Base-by-base conservation (phyloP, 2,329 filamentous ascomycete genomes). In the Exophiala sp. region DNA sequence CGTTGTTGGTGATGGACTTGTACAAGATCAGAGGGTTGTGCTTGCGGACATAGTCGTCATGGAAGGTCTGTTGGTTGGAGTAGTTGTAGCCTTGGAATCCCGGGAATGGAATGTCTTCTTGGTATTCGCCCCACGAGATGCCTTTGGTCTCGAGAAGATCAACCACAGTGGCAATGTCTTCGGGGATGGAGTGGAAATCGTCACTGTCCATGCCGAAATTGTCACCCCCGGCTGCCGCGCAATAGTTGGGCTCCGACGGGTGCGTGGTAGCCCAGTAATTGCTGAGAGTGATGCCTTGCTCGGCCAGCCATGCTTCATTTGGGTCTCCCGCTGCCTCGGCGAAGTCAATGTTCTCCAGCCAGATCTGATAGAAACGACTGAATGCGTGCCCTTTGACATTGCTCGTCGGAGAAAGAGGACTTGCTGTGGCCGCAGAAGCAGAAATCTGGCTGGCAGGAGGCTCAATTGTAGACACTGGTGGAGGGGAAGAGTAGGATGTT, bases 41-140 rank as follows among this genome's bases (percentile, higher is more conserved):
- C 70, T 93, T 91, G 63, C 88, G 82, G 6, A 91, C 86, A 64
- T 93, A 93, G 69, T 84, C 80, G 61, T 89, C 86, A 42, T 77
- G 75, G 23, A 78, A 77, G 2, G 77, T 86, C 58, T 79, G 55
- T 57, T 80, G 80, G 67, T 88, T 88, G 48, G 79, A 73, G 64
- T 73, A 87, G 0, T 69, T 71, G 29, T 67, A 66, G 19, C 85
- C 86, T 65, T 86, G 76, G 68, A 80, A 91, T 10, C 87, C 87
- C 1, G 79, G 74, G 67, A 81, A 88, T 1, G 87, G 87, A 74
- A 85, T 76, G 62, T 87, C 82, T 64, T 93, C 86, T 66, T 89
- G 79, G 69, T 91, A 93, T 57, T 82, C 73, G 43, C 72, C 82
- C 83, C 83, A 88, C 2, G 76, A 76, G 63, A 88, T 81, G 46